These are phyloP conservation scores for Cylindrotheca closterium DNA, from an alignment of 108 stramenopile species.

Conservation along the genomic window DNA sequence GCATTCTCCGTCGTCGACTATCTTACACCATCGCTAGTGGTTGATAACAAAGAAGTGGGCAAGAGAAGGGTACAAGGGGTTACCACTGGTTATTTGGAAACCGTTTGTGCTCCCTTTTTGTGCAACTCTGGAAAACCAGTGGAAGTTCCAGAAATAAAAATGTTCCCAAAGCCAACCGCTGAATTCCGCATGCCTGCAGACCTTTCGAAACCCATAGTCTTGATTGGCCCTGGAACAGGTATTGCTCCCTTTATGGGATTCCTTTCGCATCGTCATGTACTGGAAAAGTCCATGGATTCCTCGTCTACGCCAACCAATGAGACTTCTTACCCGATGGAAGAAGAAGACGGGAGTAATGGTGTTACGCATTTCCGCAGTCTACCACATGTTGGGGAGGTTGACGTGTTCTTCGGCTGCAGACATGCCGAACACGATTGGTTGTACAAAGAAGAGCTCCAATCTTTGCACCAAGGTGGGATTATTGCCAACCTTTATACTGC, in stretches of 20 bases:
- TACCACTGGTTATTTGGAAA: conserved; percentile 80
- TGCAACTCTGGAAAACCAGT: neutral
- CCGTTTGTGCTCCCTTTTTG: conserved; percentile 57
- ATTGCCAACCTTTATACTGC: conserved; percentile 78
- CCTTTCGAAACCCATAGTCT: conserved; percentile 74
- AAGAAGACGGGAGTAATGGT: conserved; percentile 66
- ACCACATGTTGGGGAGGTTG: conserved; percentile 55
- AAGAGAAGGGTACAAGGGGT: conserved; percentile 69
- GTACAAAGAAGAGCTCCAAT: conserved; percentile 83
- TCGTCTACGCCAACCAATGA: too few relatives aligned
- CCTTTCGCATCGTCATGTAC: conserved; percentile 69
- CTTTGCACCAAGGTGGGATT: conserved; percentile 56
- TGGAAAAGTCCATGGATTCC: conserved; percentile 39
- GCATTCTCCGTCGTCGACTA: conserved; percentile 93
- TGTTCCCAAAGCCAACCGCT: conserved; percentile 84
- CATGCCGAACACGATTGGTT: conserved; percentile 88
- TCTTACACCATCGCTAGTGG: conserved; percentile 51
- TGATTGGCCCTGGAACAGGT: conserved; percentile 98
- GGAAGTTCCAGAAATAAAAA: conserved; percentile 38
- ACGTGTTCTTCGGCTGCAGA: conserved; percentile 97
- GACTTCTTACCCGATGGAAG: conserved; percentile 76
- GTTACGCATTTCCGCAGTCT: conserved; percentile 59
- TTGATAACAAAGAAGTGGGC: conserved; percentile 37
- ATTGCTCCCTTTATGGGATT: conserved; percentile 98
- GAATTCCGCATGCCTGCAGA: conserved; percentile 84